phyloP scores from a whole-genome alignment of 805 yeast species.

The Candida quercuum region DNA sequence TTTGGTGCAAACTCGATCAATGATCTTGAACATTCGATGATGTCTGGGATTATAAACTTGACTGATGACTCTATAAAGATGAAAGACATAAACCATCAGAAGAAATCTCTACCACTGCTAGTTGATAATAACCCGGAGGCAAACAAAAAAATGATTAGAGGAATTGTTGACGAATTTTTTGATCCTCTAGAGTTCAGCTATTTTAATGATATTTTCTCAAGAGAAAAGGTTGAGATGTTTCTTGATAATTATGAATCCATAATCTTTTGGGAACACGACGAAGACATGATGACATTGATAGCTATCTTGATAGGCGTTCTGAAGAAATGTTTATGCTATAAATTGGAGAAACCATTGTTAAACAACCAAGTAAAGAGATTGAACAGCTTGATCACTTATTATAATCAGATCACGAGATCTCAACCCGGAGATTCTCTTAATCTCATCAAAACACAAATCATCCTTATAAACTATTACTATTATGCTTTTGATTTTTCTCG shows the following conservation, averaged over 20 bases:
- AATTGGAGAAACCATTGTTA: slow-evolving; percentile 1
- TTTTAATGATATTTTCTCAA: slow-evolving; percentile 14
- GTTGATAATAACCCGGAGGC: slow-evolving; percentile 1
- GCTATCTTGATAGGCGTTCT: slow-evolving; percentile 16
- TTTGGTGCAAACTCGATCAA: slow-evolving; percentile 12
- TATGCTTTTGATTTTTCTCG: slow-evolving; percentile 13
- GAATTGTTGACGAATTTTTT: slow-evolving; percentile 13
- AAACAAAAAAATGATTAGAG: slow-evolving; percentile 9
- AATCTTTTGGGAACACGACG: slow-evolving; percentile 13
- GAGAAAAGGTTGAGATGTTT: slow-evolving; percentile 8
- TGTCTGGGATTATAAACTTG: slow-evolving; percentile 1
- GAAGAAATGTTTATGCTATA: slow-evolving; percentile 8
- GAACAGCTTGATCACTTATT: slow-evolving; percentile 7
- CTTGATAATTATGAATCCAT: slow-evolving; percentile 6
- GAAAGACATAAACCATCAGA: slow-evolving; percentile 1
- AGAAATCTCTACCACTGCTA: slow-evolving; percentile 10
- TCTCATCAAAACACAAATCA: slow-evolving; percentile 16
- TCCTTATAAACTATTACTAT: slow-evolving; percentile 16
- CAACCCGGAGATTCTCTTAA: slow-evolving; percentile 13
- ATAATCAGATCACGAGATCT: slow-evolving; percentile 14
- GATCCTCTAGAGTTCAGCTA: slow-evolving; percentile 6
- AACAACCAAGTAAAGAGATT: neutral
- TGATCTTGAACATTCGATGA: slow-evolving; percentile 8
- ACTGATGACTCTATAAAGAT: neutral
- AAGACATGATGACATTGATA: slow-evolving; percentile 14